Evolutionary conservation across 441 rosid species (phyloP).

Genomic region (Populus trichocarpa): DNA sequence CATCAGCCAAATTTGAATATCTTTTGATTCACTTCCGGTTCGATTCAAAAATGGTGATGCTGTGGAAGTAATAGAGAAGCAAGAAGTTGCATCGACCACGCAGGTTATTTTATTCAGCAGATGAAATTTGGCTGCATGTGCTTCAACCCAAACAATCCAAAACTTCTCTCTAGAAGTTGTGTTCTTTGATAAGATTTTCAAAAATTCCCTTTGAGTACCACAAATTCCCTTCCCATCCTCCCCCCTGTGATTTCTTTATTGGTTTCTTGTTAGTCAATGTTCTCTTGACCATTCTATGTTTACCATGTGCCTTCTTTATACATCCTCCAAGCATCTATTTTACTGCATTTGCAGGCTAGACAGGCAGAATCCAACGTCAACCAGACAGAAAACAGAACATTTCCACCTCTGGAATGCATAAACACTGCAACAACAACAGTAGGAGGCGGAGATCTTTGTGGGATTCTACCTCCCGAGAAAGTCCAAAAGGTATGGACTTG

Average conservation of each 20-base stretch:
- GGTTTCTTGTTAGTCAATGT: not conserved
- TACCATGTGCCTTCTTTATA: not conserved
- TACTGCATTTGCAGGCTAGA: slow-evolving; percentile 6
- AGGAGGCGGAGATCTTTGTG: not conserved
- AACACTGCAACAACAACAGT: not conserved
- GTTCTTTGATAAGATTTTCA: not conserved
- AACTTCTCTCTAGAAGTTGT: not conserved
- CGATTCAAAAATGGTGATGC: not conserved
- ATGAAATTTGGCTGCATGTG: not conserved
- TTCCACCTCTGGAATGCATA: not conserved
- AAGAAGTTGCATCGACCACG: not conserved
- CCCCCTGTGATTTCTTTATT: not conserved
- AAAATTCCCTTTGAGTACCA: too few species aligned
- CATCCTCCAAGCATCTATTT: not conserved
- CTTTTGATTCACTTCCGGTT: not conserved
- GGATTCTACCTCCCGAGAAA: not conserved
- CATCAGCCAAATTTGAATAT: too few species aligned
- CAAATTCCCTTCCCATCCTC: not conserved
- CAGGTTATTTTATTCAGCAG: not conserved
- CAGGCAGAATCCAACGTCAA: not conserved
- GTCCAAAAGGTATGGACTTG: slow-evolving; percentile 27
- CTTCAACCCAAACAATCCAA: not conserved
- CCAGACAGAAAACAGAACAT: not conserved
- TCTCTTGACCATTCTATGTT: not conserved
- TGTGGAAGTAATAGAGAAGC: not conserved